These are phyloP conservation scores for Globisporangium heterothallicum DNA, from an alignment of 352 stramenopile genomes.

Conservation along the genomic window DNA sequence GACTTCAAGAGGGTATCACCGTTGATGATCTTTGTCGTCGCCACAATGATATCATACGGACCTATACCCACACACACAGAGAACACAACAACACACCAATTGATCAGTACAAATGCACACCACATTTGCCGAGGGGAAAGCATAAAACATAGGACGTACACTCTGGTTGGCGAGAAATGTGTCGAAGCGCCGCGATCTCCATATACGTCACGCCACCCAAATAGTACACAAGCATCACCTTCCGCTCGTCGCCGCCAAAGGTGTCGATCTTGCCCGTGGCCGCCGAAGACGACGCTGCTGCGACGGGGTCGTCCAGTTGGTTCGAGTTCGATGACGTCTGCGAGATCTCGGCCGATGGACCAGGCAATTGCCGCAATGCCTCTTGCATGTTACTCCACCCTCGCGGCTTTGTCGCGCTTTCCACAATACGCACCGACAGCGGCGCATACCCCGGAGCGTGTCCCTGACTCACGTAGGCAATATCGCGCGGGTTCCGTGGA, in stretches of 20 bases:
- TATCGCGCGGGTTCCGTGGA: slow-evolving; percentile 91
- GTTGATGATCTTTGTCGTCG: slow-evolving; percentile 92
- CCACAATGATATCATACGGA: slow-evolving; percentile 90
- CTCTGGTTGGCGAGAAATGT: slow-evolving; percentile 88
- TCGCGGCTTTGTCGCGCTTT: slow-evolving; percentile 76
- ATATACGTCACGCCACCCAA: slow-evolving; percentile 95
- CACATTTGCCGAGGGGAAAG: not conserved
- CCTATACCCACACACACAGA: slow-evolving; percentile 21
- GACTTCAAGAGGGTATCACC: slow-evolving; percentile 83
- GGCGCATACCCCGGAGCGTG: slow-evolving; percentile 91
- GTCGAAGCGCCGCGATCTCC: slow-evolving; percentile 94
- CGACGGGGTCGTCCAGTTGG: slow-evolving; percentile 2
- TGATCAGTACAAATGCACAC: slow-evolving; percentile 3
- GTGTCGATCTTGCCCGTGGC: slow-evolving; percentile 53
- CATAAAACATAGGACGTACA: slow-evolving; percentile 62
- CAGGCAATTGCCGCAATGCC: slow-evolving; percentile 77
- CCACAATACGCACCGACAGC: slow-evolving; percentile 90
- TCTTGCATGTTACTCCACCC: slow-evolving; percentile 79
- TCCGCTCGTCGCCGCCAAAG: slow-evolving; percentile 74
- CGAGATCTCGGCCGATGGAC: slow-evolving; percentile 68
- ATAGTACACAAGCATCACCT: slow-evolving; percentile 96
- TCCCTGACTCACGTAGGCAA: slow-evolving; percentile 86
- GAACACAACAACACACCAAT: slow-evolving; percentile 9
- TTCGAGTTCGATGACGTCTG: slow-evolving; percentile 30
- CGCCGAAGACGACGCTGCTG: slow-evolving; percentile 18